These are phyloP conservation scores for Russula foetens DNA, from an alignment of 768 basidiomycete species.

Conservation along the genomic window DNA sequence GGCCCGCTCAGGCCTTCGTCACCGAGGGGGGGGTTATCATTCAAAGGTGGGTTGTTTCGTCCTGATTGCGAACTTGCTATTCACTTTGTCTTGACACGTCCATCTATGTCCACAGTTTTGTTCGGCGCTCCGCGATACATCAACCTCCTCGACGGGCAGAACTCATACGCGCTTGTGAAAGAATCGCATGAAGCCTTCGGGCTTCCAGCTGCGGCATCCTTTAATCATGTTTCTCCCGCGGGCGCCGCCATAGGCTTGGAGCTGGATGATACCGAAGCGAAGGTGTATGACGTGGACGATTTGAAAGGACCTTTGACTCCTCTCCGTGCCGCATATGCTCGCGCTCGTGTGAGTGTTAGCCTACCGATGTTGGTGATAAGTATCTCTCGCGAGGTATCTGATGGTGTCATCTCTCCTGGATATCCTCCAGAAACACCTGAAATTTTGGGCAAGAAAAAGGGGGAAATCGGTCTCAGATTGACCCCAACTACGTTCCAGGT, in stretches of 20 bases:
- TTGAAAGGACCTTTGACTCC: slow-evolving; percentile 84
- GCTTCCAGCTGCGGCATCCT: slow-evolving; percentile 94
- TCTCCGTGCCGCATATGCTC: slow-evolving; percentile 88
- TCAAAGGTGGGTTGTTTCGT: slow-evolving; percentile 61
- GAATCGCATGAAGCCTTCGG: slow-evolving; percentile 82
- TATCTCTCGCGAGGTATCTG: slow-evolving; percentile 97
- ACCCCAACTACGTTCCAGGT: slow-evolving; percentile 72
- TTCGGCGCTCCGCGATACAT: slow-evolving; percentile 97
- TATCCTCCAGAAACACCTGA: slow-evolving; percentile 85
- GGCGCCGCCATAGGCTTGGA: slow-evolving; percentile 90
- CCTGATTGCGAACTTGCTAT: background rate
- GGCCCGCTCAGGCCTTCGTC: slow-evolving; percentile 95
- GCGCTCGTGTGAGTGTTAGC: slow-evolving; percentile 60
- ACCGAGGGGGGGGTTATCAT: slow-evolving; percentile 81
- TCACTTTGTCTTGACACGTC: background rate
- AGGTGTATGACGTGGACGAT: slow-evolving; percentile 95
- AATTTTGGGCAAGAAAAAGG: slow-evolving; percentile 91
- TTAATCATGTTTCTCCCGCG: slow-evolving; percentile 99
- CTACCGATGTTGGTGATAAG: background rate
- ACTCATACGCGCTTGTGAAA: slow-evolving; percentile 92
- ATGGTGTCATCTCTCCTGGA: slow-evolving; percentile 95
- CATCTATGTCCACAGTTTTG: slow-evolving; percentile 51
- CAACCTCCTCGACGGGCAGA: slow-evolving; percentile 94
- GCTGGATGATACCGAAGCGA: slow-evolving; percentile 77
- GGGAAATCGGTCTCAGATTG: slow-evolving; percentile 86